Conservation (phyloP, 106 monocot genomes). For the Dioscorea alata region DNA sequence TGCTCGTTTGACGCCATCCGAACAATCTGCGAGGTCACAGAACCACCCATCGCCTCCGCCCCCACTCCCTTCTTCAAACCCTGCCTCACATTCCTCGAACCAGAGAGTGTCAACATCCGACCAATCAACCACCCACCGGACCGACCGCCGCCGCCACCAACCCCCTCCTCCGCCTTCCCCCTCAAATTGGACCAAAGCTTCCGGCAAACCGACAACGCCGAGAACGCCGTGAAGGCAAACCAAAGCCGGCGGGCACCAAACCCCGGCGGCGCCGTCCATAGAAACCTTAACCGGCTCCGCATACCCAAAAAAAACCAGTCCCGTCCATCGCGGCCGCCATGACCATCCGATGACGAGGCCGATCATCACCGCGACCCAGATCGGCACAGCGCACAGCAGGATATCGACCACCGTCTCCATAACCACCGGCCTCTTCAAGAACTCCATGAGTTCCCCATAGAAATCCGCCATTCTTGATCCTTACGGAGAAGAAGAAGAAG, state of each 20-base stretch:
- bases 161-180: constrained; percentile 22
- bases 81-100: too few species aligned
- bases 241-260: constrained; percentile 80
- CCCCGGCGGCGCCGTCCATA: constrained; percentile 68
- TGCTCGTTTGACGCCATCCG: too few species aligned
- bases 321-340: constrained; percentile 95
- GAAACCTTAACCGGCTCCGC: constrained; percentile 48
- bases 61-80: too few species aligned
- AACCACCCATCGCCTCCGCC: too few species aligned
- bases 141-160: constrained; percentile 5
- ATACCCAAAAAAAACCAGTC: constrained; percentile 83
- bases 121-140: not conserved
- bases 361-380: constrained; percentile 97
- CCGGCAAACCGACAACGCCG: constrained; percentile 75
- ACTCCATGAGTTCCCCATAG: constrained; percentile 37
- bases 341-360: constrained; percentile 95
- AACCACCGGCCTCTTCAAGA: constrained; percentile 67
- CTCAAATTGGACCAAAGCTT: constrained; percentile 57
- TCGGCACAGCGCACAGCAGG: constrained; percentile 81
- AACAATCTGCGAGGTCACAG: too few species aligned
- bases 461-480: constrained; percentile 42
- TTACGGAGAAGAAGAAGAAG: not conserved
- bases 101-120: too few species aligned
- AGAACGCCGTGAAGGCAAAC: constrained; percentile 91
- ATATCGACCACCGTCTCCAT: constrained; percentile 73